Conservation (phyloP, 192 early-diverging fungal genomes). For the Piromyces finnis region DNA sequence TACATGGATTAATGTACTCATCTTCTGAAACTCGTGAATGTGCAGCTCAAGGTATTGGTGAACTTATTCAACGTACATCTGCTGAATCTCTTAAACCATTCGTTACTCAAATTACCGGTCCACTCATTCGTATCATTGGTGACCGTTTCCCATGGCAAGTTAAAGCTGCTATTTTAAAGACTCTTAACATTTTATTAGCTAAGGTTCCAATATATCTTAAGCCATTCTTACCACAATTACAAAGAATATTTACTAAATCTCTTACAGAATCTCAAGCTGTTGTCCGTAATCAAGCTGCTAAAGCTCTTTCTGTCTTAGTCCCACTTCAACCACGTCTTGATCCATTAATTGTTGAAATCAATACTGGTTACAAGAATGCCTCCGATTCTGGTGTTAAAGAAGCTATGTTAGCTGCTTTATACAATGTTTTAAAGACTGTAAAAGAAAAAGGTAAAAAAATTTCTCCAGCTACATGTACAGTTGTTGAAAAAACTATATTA, state of each 20-base stretch:
- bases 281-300: conserved; percentile 64
- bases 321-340: conserved; percentile 56
- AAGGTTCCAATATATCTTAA: conserved; percentile 80
- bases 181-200: conserved; percentile 55
- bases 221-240: conserved; percentile 94
- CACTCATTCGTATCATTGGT: conserved; percentile 91
- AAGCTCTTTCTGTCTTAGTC: conserved; percentile 54
- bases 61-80: conserved; percentile 51
- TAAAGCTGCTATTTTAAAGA: conserved; percentile 81
- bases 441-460: conserved; percentile 41
- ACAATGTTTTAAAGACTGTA: conserved; percentile 36
- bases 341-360: conserved; percentile 56
- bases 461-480: conserved; percentile 5
- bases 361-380: conserved; percentile 40
- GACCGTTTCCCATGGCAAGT: conserved; percentile 81
- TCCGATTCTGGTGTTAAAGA: conserved; percentile 35
- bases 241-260: conserved; percentile 88
- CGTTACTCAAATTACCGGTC: conserved; percentile 90
- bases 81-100: conserved; percentile 64
- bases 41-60: conserved; percentile 70
- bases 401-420: conserved; percentile 55
- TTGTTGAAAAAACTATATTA: conserved; percentile 16
- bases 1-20: conserved; percentile 84
- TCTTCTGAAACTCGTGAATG: conserved; percentile 64
- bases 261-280: conserved; percentile 49